These are phyloP conservation scores for Paramarasmius palmivorus DNA, from an alignment of 1,284 basidiomycete genomes.

Conservation along the genomic window DNA sequence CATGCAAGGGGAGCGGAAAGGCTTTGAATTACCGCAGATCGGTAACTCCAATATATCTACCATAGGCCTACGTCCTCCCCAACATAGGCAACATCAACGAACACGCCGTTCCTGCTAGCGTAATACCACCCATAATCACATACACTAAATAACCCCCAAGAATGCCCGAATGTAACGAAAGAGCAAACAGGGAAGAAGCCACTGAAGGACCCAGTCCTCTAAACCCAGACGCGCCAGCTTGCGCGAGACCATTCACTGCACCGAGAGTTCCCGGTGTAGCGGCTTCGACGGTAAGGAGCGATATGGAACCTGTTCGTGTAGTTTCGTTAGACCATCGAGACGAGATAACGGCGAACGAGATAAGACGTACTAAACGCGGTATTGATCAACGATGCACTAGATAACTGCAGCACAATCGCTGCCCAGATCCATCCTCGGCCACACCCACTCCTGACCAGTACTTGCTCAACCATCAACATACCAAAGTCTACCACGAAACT, in stretches of 20 bases:
- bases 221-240: slow-evolving; percentile 17
- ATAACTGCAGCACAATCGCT: slow-evolving; percentile 11
- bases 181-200: slow-evolving; percentile 10
- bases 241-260: slow-evolving; percentile 21
- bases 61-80: too few species aligned
- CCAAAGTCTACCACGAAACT: slow-evolving; percentile 5
- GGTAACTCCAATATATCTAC: too few species aligned
- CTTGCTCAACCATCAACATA: slow-evolving; percentile 8
- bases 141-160: slow-evolving; percentile 33
- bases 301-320: slow-evolving; percentile 10
- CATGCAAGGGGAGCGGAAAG: too few species aligned
- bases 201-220: slow-evolving; percentile 11
- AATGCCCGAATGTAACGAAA: slow-evolving; percentile 20
- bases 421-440: slow-evolving; percentile 8
- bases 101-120: slow-evolving; percentile 14
- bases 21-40: too few species aligned
- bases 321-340: background rate
- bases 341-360: background rate
- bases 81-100: background rate
- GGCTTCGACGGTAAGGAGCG: slow-evolving; percentile 8
- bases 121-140: slow-evolving; percentile 18
- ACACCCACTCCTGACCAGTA: slow-evolving; percentile 2
- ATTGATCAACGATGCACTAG: slow-evolving; percentile 4
- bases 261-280: slow-evolving; percentile 18
- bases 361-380: slow-evolving; percentile 10